A percentile compares a stretch with the other conserved stretches of the same genome.
phyloP scores from a whole-genome alignment of 345 rosid genomes.

The Murraya koenigii region DNA sequence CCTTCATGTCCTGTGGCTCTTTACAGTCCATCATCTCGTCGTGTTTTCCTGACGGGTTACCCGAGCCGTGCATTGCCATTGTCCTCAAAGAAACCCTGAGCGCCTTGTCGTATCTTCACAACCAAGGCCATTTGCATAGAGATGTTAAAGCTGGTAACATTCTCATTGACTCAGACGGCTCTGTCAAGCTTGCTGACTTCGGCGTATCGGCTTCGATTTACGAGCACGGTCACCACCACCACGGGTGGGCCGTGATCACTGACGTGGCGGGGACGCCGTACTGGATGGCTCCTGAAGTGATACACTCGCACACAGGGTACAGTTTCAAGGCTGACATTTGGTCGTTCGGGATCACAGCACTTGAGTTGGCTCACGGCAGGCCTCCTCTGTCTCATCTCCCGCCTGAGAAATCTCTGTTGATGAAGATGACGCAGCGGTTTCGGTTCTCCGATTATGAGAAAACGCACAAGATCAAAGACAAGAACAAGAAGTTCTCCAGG shows the following conservation, averaged over 20 bases:
- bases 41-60: conserved; percentile 58
- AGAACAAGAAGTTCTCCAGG: conserved; percentile 64
- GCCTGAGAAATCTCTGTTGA: conserved; percentile 63
- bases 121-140: conserved; percentile 76
- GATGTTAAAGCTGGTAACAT: conserved; percentile 85
- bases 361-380: conserved; percentile 80
- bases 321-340: conserved; percentile 91
- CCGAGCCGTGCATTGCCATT: conserved; percentile 71
- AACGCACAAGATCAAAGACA: conserved; percentile 28
- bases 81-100: conserved; percentile 66
- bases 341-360: conserved; percentile 91
- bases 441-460: conserved; percentile 68
- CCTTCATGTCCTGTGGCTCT: conserved; percentile 90
- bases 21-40: conserved; percentile 72
- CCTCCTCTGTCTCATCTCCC: conserved; percentile 86
- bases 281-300: conserved; percentile 99
- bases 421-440: conserved; percentile 82
- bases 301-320: conserved; percentile 85
- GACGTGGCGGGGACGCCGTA: conserved; percentile 84
- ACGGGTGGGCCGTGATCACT: conserved; percentile 39
- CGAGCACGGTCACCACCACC: conserved; percentile 33
- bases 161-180: conserved; percentile 59
- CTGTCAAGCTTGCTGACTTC: conserved; percentile 80
- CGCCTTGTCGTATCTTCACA: conserved; percentile 71
- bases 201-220: conserved; percentile 83